phyloP scores from a whole-genome alignment of 306 rosid species.

The Cucurbita pepo region DNA sequence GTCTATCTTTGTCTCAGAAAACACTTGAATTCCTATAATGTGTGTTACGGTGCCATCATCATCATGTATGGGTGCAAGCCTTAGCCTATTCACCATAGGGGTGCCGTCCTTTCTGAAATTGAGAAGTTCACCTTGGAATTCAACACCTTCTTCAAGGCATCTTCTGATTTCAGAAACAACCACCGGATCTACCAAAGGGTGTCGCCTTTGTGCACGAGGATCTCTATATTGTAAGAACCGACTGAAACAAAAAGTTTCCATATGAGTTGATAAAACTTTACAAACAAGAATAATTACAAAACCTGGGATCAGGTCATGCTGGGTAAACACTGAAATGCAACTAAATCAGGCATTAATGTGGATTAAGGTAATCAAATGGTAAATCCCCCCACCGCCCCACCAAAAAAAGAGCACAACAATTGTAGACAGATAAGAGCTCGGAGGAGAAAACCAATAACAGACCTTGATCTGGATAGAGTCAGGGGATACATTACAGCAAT shows the following conservation, averaged over 20 bases:
- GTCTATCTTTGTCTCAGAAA: conserved; percentile 72
- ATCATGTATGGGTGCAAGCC: conserved; percentile 72
- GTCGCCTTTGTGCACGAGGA: conserved; percentile 86
- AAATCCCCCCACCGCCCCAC: not conserved
- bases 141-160: conserved; percentile 73
- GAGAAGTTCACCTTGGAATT: conserved; percentile 86
- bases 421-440: not conserved
- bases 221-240: conserved; percentile 90
- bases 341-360: not conserved
- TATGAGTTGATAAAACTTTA: not conserved
- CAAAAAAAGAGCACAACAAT: not conserved
- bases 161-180: conserved; percentile 92
- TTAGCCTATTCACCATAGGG: conserved; percentile 67
- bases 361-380: not conserved
- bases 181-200: conserved; percentile 93
- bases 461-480: not conserved
- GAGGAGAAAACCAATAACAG: not conserved
- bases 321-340: not conserved
- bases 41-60: conserved; percentile 81
- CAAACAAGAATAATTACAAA: not conserved
- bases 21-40: conserved; percentile 76
- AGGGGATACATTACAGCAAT: not conserved
- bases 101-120: conserved; percentile 92
- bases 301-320: not conserved
- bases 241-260: conserved; percentile 29